Percentiles rank a stretch among this genome's conserved stretches.
Evolutionary conservation across 1,284 basidiomycete species (phyloP).

Genomic region (Cryptococcus sp.): DNA sequence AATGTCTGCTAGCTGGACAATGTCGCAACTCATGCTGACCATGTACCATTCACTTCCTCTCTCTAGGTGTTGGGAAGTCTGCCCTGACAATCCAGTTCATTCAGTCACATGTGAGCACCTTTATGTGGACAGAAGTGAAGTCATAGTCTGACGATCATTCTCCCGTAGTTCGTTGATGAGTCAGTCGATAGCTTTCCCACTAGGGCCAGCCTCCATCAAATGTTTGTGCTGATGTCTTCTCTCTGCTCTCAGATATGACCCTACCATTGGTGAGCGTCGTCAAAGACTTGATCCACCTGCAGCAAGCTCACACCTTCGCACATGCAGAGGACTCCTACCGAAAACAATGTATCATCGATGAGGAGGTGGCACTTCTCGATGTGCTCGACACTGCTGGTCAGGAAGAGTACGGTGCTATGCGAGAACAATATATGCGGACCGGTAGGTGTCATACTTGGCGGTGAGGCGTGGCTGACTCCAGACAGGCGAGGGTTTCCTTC

Average conservation of each 20-base stretch:
- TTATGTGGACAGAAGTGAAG: no score
- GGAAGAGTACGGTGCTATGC: slow-evolving; percentile 83
- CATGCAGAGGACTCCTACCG: slow-evolving; percentile 77
- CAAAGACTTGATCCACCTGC: slow-evolving; percentile 2
- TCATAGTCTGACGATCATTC: slow-evolving; percentile 14
- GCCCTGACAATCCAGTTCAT: slow-evolving; percentile 97
- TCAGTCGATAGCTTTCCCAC: slow-evolving; percentile 21
- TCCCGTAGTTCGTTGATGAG: slow-evolving; percentile 84
- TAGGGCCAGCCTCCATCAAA: background rate
- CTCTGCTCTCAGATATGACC: slow-evolving; percentile 66
- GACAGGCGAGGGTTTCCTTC: slow-evolving; percentile 97
- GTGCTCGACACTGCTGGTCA: slow-evolving; percentile 98
- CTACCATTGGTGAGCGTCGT: slow-evolving; percentile 70
- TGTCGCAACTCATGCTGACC: background rate
- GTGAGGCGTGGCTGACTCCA: slow-evolving; percentile 1
- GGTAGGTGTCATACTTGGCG: slow-evolving; percentile 58
- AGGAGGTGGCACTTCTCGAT: slow-evolving; percentile 94
- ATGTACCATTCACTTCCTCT: background rate
- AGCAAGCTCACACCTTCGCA: slow-evolving; percentile 3
- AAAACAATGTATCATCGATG: slow-evolving; percentile 96
- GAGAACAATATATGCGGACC: slow-evolving; percentile 54
- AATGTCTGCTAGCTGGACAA: background rate
- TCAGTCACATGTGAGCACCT: slow-evolving; percentile 58
- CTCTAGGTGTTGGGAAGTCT: slow-evolving; percentile 91
- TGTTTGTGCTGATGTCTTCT: background rate